Evolutionary conservation across 768 basidiomycete genomes (phyloP), one percentile per base, ranked within the genome.

Genomic region (Aureoboletus auriporus): DNA sequence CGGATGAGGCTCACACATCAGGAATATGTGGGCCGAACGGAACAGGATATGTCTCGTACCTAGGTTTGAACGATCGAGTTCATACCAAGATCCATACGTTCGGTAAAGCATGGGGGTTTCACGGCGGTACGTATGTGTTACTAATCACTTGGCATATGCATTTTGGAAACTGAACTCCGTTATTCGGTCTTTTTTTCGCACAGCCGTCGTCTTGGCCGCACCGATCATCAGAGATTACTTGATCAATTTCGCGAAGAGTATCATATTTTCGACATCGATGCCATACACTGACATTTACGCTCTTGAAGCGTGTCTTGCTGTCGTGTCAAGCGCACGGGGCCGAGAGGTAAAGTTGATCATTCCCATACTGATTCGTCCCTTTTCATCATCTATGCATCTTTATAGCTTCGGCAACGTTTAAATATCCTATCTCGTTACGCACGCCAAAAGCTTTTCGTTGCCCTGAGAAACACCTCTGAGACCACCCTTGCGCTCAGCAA

Each of bases 1-100:
- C 81, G 7, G 81, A 82, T 50, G 81, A 80, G 59, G 79, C 79
- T 0, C 81, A 83, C 51, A 72, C 79, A 6, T 79, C 76, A 0
- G 80, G 77, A 0, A 57, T 77, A n/a, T 78, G 72, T 53, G 81
- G 81, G 0, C 56, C 63, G 0, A 51, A 69, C 4, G 81, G 81
- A 1, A 56, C 73, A 20, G 81, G 81, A 0, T 60, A 54, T 31
- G 70, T 73, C 12, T 61, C 68, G 35, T 53, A 63, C n/a, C 64
- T 80, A 6, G 75, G 74, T 0, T 60, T 79, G 36, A 66, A 70
- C 42, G 60, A 69, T 14, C 68, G 72, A 12, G 63, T 82, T 4
- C 66, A 70, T 2, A 71, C 77, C 5, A 66, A 72, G 23, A 52
- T 82, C 13, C 76, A 79, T 58, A 79, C 79, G 0, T 80, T 82